Evolutionary conservation across 1,284 basidiomycete species (phyloP).

Genomic region (Trichosporon sp.): DNA sequence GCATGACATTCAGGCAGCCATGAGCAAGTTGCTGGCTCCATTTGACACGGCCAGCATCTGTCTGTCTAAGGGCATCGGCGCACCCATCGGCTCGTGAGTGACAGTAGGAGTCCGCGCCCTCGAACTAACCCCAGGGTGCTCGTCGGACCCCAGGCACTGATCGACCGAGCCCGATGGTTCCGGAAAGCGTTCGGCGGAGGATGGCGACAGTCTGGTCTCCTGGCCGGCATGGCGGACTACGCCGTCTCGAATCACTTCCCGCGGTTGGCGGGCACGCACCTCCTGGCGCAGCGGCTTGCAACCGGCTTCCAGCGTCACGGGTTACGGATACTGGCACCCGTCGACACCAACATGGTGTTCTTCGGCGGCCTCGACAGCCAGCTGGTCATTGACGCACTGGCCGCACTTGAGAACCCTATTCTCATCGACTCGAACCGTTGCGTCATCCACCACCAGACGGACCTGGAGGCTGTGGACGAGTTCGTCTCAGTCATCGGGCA

Average conservation of each 20-base stretch:
- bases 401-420: slow-evolving; percentile 63
- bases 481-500: slow-evolving; percentile 25
- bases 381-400: slow-evolving; percentile 63
- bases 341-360: slow-evolving; percentile 79
- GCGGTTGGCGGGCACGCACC: slow-evolving; percentile 69
- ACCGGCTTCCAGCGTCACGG: slow-evolving; percentile 70
- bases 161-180: slow-evolving; percentile 74
- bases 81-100: slow-evolving; percentile 73
- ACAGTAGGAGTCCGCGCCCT: too few species aligned
- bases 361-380: slow-evolving; percentile 58
- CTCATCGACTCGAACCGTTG: slow-evolving; percentile 59
- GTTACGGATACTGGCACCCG: slow-evolving; percentile 65
- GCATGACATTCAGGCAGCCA: slow-evolving; percentile 31
- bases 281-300: slow-evolving; percentile 66
- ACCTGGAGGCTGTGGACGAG: slow-evolving; percentile 59
- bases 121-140: slow-evolving; percentile 54
- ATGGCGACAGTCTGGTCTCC: slow-evolving; percentile 82
- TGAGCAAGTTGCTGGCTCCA: slow-evolving; percentile 78
- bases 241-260: slow-evolving; percentile 80
- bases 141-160: slow-evolving; percentile 74
- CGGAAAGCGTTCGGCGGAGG: slow-evolving; percentile 93
- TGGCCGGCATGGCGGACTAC: slow-evolving; percentile 79
- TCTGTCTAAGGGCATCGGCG: slow-evolving; percentile 91
- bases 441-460: slow-evolving; percentile 83
- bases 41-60: slow-evolving; percentile 92